Percentiles rank a stretch among this genome's conserved stretches.
These are phyloP conservation scores for Fusarium ambrosium DNA, from an alignment of 2,329 filamentous ascomycete genomes.

Conservation along the genomic window DNA sequence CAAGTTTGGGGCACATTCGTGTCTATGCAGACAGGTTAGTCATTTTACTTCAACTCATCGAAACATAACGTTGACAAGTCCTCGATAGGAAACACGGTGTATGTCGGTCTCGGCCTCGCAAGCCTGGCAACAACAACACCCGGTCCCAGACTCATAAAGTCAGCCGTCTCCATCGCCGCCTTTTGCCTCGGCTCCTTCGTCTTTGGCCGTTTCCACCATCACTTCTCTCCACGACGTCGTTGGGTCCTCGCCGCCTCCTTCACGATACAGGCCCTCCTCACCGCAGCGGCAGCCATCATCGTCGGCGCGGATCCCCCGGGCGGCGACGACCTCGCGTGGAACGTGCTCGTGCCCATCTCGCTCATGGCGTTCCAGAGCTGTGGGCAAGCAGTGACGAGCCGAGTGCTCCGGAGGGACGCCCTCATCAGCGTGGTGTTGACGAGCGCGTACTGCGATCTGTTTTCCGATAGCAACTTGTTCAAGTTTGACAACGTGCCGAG, in stretches of 20 bases:
- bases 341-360: slow-evolving; percentile 74
- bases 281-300: slow-evolving; percentile 66
- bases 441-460: slow-evolving; percentile 85
- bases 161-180: slow-evolving; percentile 73
- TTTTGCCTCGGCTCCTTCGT: slow-evolving; percentile 81
- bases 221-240: slow-evolving; percentile 68
- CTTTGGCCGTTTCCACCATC: slow-evolving; percentile 77
- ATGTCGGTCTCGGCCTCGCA: slow-evolving; percentile 75
- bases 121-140: slow-evolving; percentile 54
- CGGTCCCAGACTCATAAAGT: slow-evolving; percentile 62
- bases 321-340: slow-evolving; percentile 65
- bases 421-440: slow-evolving; percentile 85
- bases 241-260: slow-evolving; percentile 76
- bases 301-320: slow-evolving; percentile 61
- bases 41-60: neutral
- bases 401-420: slow-evolving; percentile 76
- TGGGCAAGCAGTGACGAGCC: slow-evolving; percentile 81
- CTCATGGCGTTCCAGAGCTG: slow-evolving; percentile 83
- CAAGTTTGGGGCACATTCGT: slow-evolving; percentile 85
- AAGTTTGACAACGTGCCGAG: slow-evolving; percentile 59
- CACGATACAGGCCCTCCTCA: slow-evolving; percentile 63
- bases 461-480: slow-evolving; percentile 71
- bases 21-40: slow-evolving; percentile 82
- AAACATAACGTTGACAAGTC: neutral
- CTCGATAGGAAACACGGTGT: slow-evolving; percentile 78